phyloP scores from a whole-genome alignment of 805 yeast species.

The Candida xyloterini region DNA sequence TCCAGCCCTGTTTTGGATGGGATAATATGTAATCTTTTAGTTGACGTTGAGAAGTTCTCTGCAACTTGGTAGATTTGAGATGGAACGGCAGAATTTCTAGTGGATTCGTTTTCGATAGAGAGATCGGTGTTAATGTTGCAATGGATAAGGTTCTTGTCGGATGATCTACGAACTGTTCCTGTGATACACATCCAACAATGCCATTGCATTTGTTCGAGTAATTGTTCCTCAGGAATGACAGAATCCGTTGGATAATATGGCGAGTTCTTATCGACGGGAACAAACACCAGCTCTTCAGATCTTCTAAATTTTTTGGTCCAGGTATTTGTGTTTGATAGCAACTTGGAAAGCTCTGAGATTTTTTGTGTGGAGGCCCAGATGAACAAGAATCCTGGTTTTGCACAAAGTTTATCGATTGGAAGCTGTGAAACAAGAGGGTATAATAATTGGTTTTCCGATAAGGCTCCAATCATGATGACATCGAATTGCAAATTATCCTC shows the following conservation, averaged over 20 bases:
- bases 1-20: slow-evolving; percentile 69
- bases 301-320: slow-evolving; percentile 72
- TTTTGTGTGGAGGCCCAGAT: slow-evolving; percentile 84
- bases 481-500: slow-evolving; percentile 67
- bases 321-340: slow-evolving; percentile 36
- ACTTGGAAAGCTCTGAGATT: slow-evolving; percentile 57
- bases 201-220: slow-evolving; percentile 80
- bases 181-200: slow-evolving; percentile 98
- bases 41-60: slow-evolving; percentile 84
- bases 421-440: slow-evolving; percentile 58
- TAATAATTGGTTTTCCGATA: slow-evolving; percentile 70
- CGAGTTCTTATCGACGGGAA: slow-evolving; percentile 64
- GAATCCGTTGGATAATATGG: slow-evolving; percentile 62
- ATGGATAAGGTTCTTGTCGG: slow-evolving; percentile 80
- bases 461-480: slow-evolving; percentile 88
- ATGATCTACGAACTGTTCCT: slow-evolving; percentile 85
- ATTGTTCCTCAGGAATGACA: slow-evolving; percentile 39
- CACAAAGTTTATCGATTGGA: slow-evolving; percentile 69
- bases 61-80: slow-evolving; percentile 74
- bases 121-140: slow-evolving; percentile 92
- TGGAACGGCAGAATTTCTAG: slow-evolving; percentile 57
- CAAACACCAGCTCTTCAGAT: slow-evolving; percentile 84
- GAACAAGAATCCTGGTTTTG: slow-evolving; percentile 83
- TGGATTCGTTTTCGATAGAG: slow-evolving; percentile 54
- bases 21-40: slow-evolving; percentile 78